Base-by-base conservation (phyloP, 2,329 filamentous ascomycete genomes). In the Aspergillus brunneoviolaceus region DNA sequence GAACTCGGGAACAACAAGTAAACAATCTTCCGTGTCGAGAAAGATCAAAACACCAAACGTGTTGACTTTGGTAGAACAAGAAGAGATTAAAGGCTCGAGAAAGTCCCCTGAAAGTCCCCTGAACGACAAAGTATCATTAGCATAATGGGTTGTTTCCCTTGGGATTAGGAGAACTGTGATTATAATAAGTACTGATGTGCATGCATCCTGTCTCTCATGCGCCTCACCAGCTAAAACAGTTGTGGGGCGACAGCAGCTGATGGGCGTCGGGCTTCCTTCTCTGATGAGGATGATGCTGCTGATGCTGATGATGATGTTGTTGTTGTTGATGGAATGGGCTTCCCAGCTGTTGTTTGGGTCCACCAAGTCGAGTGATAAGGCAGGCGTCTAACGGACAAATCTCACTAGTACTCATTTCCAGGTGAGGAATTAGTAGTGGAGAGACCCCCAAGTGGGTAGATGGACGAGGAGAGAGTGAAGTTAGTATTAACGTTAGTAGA, bases 21-120 rank as follows among this genome's bases (percentile, higher is more conserved):
- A 64, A 66, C 61, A 67, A 49, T 63, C 51, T 65, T 61, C 65
- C 61, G 35, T 49, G 63, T 63, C 57, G 55, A 65, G 65, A 51
- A 65, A 67, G 52, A 62, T 59, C 63, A 59, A 65, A 67, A 67
- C 61, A 67, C 39, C 14, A 16, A 45, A n/a, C 16, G 39, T 45
- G 39, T 19, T 19, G 16, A 19, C 6, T 12, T 19, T 9, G 39
- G 39, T 2, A 9, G 16, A 42, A 42, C 4, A 42, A n/a, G 16
- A 45, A 45, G 16, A 5, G 16, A 19, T 16, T 5, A 7, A 16
- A 45, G n/a, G 16, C 5, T 16, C 7, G 16, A 45, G 14, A 45
- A 19, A 19, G 16, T 45, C 14, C n/a, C 16, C 5, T 7, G 16
- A 9, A 19, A 19, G 16, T 45, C 14, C n/a, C 16, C 14, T 3